phyloP scores from a whole-genome alignment of 2,329 filamentous ascomycete genomes.

The Acephala macrosclerotiorum region DNA sequence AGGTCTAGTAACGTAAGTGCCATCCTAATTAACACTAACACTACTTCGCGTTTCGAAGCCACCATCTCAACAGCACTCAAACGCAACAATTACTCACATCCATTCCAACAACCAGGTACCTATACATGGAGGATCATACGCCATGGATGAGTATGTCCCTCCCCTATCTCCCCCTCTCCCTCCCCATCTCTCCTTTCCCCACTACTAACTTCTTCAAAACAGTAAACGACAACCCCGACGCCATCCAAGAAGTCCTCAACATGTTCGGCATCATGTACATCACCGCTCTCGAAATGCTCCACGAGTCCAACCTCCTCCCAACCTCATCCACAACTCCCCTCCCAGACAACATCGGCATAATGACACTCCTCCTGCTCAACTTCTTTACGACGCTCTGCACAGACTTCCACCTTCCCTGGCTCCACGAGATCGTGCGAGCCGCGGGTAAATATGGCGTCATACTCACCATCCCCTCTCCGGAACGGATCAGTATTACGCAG shows the following conservation, averaged over 20 bases:
- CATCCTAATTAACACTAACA: not conserved
- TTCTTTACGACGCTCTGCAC: not conserved
- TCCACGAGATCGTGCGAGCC: not conserved
- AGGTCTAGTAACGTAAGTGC: slow-evolving; percentile 12
- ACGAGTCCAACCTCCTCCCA: not conserved
- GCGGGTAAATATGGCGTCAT: not conserved
- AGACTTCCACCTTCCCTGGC: not conserved
- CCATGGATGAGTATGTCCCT: slow-evolving; percentile 23
- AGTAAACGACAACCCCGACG: slow-evolving; percentile 4
- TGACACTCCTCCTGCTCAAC: not conserved
- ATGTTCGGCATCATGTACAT: not conserved
- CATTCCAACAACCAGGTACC: not conserved
- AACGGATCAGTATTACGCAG: not conserved
- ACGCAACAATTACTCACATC: not conserved
- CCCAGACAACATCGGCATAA: not conserved
- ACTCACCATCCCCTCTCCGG: not conserved
- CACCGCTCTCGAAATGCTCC: slow-evolving; percentile 7
- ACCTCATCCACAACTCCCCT: not conserved
- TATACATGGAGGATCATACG: slow-evolving; percentile 10
- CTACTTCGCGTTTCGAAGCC: not conserved
- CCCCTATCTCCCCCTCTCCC: not conserved
- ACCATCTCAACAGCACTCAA: not conserved
- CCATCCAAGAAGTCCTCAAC: not conserved
- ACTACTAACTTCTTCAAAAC: not conserved
- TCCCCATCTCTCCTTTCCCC: not conserved